Percentiles rank a stretch among this genome's conserved stretches.
Conservation (phyloP, 768 basidiomycete species). For the Rhodotorula toruloides region DNA sequence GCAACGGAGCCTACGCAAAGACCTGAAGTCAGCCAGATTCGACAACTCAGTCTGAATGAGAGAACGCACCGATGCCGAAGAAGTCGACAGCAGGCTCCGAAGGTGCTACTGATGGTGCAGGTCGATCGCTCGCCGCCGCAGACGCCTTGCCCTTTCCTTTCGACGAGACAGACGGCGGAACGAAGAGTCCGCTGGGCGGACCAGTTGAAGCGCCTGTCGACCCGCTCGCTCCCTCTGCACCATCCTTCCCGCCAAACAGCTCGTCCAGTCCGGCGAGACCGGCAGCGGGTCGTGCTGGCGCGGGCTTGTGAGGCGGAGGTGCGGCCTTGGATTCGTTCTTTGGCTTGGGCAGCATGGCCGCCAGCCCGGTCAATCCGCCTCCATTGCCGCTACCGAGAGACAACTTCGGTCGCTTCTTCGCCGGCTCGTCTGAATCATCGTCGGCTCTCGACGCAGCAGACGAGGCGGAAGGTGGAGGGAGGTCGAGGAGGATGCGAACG, state of each 20-base stretch:
- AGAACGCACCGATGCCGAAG: conserved; percentile 42
- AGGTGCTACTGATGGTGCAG: neutral
- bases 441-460: neutral
- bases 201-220: too few relatives aligned
- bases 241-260: neutral
- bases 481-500: conserved; percentile 33
- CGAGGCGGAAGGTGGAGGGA: conserved; percentile 10
- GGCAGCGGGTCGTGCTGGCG: neutral
- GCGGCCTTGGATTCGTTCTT: conserved; percentile 28
- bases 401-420: conserved; percentile 25
- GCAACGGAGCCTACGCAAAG: conserved; percentile 9
- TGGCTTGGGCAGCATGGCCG: conserved; percentile 35
- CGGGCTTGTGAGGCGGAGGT: neutral
- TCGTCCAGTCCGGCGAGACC: neutral
- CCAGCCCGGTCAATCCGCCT: conserved; percentile 19
- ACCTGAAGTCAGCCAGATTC: neutral
- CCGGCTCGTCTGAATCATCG: conserved; percentile 2
- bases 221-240: too few relatives aligned
- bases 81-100: conserved; percentile 37
- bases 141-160: conserved; percentile 38
- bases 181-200: too few relatives aligned
- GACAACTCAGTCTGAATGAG: neutral
- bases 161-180: conserved; percentile 24
- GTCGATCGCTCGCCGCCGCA: neutral
- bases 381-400: conserved; percentile 10